Evolutionary conservation across 177 flowering plant species (phyloP), one percentile per base, ranked within the genome.

Genomic region (Tripterygium wilfordii): DNA sequence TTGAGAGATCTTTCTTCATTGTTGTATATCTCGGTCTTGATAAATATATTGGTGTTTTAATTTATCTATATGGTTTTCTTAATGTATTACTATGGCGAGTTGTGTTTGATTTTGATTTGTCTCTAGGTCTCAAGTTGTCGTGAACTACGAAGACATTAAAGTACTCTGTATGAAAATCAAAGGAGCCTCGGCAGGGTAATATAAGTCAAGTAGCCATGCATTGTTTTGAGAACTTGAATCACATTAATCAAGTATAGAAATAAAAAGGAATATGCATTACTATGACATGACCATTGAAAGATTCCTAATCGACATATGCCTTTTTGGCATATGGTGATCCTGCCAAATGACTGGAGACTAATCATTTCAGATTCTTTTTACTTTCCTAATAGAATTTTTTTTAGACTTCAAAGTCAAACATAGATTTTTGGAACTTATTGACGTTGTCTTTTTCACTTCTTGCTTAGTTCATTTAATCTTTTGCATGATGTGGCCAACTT

Each of bases 101-200:
- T 24, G 18, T 21, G 14, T 43, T 53, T 43, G 5, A 9, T 8
- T 19, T 17, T 35, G 12, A 20, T 16, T 23, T 45, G 6, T n/a
- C 13, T 27, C 27, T 50, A 54, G 58, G 44, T 50, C 15, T 25
- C 36, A 37, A 15, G 15, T 36, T 19, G 19, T 4, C 9, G 4
- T 54, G 22, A 16, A 54, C 37, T 54, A 36, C 37, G 10, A 45
- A 28, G 32, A 36, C 1, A 8, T 54, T 36, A 45, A 45, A 8
- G 51, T 45, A 38, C 20, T 27, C 12, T 45, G 45, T n/a, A 23
- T 42, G 9, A 53, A 53, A 18, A 1, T 53, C 0, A 33, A 32
- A n/a, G 56, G 56, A 22, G n/a, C 32, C 17, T 15, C 48, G 0
- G 32, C 41, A 16, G 13, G 56, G 56, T 53, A 42, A 41, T 8